A percentile compares a stretch with the other conserved stretches of the same genome.
These are phyloP conservation scores for Boletus reticulatus DNA, from an alignment of 768 basidiomycete species.

Conservation along the genomic window DNA sequence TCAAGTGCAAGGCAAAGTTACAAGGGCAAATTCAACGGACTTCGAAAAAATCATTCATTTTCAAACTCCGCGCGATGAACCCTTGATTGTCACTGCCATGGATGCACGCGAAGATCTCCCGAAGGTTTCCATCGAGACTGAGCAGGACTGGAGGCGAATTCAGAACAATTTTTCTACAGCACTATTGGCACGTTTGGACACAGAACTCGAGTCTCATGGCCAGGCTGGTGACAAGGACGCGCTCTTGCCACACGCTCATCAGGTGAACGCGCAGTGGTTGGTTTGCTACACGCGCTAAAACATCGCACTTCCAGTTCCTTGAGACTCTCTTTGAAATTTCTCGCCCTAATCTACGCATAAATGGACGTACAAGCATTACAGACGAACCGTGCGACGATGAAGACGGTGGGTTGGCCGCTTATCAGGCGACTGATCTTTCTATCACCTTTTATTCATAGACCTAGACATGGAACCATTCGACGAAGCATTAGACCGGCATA, in stretches of 20 bases:
- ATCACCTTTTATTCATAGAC: not conserved
- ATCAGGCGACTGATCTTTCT: not conserved
- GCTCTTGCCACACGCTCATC: conserved; percentile 48
- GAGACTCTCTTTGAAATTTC: conserved; percentile 61
- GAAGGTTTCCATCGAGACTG: conserved; percentile 61
- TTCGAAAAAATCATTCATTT: not conserved
- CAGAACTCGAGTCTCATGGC: conserved; percentile 41
- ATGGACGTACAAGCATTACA: conserved; percentile 60
- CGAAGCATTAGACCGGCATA: conserved; percentile 77
- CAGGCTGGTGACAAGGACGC: conserved; percentile 44
- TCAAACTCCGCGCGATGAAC: conserved; percentile 11
- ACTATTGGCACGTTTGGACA: conserved; percentile 45
- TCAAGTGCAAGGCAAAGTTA: not conserved
- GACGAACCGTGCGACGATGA: conserved; percentile 59
- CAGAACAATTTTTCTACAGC: conserved; percentile 50
- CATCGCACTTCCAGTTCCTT: conserved; percentile 44
- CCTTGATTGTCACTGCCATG: conserved; percentile 10
- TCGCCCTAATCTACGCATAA: conserved; percentile 72
- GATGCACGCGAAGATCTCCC: conserved; percentile 43
- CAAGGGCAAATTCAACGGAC: conserved; percentile 4
- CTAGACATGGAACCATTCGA: conserved; percentile 81
- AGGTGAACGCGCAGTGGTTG: conserved; percentile 36
- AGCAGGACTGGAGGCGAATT: conserved; percentile 66
- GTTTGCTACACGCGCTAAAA: conserved; percentile 1
- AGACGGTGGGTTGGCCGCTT: conserved; percentile 40